Conservation (phyloP, 1,284 basidiomycete genomes). For the Leucocoprinus gongylophorus region DNA sequence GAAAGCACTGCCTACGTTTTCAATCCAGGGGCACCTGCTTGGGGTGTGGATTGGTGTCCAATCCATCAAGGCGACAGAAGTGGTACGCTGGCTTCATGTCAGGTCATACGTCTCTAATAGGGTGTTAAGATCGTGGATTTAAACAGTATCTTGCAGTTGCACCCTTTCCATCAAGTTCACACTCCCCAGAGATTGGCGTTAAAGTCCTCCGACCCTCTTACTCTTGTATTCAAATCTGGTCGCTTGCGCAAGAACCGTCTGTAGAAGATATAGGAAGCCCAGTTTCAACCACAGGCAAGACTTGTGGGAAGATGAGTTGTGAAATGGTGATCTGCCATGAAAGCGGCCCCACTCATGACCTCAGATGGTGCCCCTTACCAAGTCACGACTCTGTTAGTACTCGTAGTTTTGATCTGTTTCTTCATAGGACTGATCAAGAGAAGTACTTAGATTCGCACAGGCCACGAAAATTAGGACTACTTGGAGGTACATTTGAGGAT, state of each 20-base stretch:
- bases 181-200: slow-evolving; percentile 55
- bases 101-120: background rate
- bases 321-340: slow-evolving; percentile 76
- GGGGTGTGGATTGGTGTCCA: slow-evolving; percentile 89
- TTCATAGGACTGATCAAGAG: background rate
- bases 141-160: slow-evolving; percentile 81
- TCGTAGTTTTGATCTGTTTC: slow-evolving; percentile 10
- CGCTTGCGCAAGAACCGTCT: slow-evolving; percentile 24
- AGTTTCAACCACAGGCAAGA: slow-evolving; percentile 14
- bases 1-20: slow-evolving; percentile 59
- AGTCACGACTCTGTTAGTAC: slow-evolving; percentile 49
- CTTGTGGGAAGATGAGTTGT: slow-evolving; percentile 46
- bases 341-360: slow-evolving; percentile 63
- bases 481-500: slow-evolving; percentile 80
- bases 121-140: slow-evolving; percentile 39
- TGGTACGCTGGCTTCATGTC: slow-evolving; percentile 33
- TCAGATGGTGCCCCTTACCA: slow-evolving; percentile 88
- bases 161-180: slow-evolving; percentile 55
- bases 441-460: slow-evolving; percentile 20
- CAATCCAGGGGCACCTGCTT: slow-evolving; percentile 79
- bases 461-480: slow-evolving; percentile 68
- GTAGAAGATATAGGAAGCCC: slow-evolving; percentile 15
- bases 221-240: slow-evolving; percentile 72
- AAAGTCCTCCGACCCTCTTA: slow-evolving; percentile 43
- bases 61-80: slow-evolving; percentile 54